Conservation (phyloP, 108 stramenopile species). For the Nitzschia sp. region DNA sequence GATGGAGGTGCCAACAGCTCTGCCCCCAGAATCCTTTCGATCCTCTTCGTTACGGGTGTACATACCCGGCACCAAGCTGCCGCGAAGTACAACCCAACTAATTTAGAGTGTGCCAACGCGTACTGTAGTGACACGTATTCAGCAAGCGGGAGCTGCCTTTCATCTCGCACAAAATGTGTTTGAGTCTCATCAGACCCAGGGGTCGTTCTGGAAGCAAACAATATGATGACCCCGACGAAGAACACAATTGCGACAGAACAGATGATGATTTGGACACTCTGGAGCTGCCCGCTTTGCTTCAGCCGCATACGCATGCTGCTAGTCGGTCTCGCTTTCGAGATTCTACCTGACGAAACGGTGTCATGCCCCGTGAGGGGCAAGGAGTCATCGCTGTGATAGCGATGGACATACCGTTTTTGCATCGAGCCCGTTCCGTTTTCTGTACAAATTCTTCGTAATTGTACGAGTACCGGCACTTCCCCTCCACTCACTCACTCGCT, state of each 20-base stretch:
- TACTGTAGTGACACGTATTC: slow-evolving; percentile 51
- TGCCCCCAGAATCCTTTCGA: slow-evolving; percentile 49
- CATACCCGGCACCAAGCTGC: slow-evolving; percentile 73
- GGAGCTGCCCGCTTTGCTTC: no score
- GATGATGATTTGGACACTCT: no score
- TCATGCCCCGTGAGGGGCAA: no score
- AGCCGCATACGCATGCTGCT: no score
- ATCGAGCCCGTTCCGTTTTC: no score
- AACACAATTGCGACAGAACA: background rate
- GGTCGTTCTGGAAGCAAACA: background rate
- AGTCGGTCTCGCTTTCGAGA: no score
- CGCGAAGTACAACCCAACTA: slow-evolving; percentile 70
- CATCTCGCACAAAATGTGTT: background rate
- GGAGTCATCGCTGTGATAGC: no score
- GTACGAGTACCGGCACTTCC: no score
- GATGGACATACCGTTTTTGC: no score
- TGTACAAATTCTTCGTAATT: no score
- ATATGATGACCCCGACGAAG: background rate
- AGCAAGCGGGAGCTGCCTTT: slow-evolving; percentile 33
- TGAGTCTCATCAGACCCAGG: background rate
- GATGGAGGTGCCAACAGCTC: slow-evolving; percentile 23
- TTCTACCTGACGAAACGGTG: no score
- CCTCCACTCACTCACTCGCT: no score
- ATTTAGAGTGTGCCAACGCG: slow-evolving; percentile 53
- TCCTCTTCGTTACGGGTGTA: slow-evolving; percentile 40